Evolutionary conservation across 2,329 filamentous ascomycete genomes (phyloP), one percentile per base, ranked within the genome.

Genomic region (Neurospora sp.): DNA sequence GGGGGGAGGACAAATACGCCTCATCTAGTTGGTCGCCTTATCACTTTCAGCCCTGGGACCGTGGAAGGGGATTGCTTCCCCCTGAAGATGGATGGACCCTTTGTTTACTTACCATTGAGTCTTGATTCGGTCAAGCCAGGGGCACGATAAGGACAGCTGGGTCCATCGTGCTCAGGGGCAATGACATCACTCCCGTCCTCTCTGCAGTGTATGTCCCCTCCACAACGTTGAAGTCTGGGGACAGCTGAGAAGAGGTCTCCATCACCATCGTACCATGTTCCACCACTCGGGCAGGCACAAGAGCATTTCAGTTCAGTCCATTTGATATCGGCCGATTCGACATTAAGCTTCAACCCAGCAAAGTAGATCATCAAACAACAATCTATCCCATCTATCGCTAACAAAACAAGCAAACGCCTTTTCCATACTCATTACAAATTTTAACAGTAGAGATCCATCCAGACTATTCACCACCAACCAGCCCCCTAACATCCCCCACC

Each of bases 401-500:
- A 28, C 46, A 52, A 7, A 28, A 52, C 8, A 9, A 33, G 36
- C 15, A 36, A 62, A 36, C 52, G 52, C 52, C 15, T 62, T 62
- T 62, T 62, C 52, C 52, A 33, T 33, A 23, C 46, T 28, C 46
- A 33, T 7, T 33, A 58, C 19, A 4, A 4, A 28, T 15, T 28
- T 33, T 23, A 17, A 6, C 46, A 8, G 1, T 4, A 43, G 13
- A 39, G 4, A 39, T 13, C 11, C n/a, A 15, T 17, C 40, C 40
- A 13, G 5, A 7, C 3, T 17, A 33, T n/a, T 62, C 13, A 33
- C 19, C 23, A n/a, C 84, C 84, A 68, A 88, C 81, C 78, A 87
- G 80, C n/a, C 79, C 77, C 73, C 82, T 82, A 17, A 87, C 86
- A 76, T 89, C 87, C 11, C 76, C 82, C 17, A 98, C 94, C 0